These are phyloP conservation scores for Paratinospora sagittata DNA, from an alignment of 164 flowering plant species.

Conservation along the genomic window DNA sequence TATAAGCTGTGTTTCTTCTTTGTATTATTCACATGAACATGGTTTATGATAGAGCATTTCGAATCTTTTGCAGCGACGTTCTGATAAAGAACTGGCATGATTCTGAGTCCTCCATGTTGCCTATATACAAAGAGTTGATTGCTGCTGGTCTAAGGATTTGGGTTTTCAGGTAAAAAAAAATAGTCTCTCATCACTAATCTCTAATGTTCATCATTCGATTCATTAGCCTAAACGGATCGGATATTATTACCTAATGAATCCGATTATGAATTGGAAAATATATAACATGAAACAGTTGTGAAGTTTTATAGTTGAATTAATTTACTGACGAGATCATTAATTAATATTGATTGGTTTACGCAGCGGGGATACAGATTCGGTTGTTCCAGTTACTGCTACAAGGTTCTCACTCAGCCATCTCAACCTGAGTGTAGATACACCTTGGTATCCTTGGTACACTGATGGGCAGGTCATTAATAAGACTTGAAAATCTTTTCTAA, in stretches of 20 bases:
- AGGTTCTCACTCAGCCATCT: conserved; percentile 70
- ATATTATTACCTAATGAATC: too few relatives aligned
- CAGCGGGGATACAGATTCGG: conserved; percentile 94
- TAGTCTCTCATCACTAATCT: not conserved
- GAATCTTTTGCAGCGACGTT: conserved; percentile 43
- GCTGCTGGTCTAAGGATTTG: conserved; percentile 76
- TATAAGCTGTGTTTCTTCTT: too few relatives aligned
- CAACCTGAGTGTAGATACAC: conserved; percentile 48
- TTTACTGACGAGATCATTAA: not conserved
- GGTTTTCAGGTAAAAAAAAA: conserved; percentile 68
- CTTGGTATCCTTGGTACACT: conserved; percentile 89
- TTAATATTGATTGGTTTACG: not conserved
- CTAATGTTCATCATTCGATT: not conserved
- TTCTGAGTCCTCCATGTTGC: conserved; percentile 54
- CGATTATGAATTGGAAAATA: too few relatives aligned
- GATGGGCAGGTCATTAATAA: conserved; percentile 47
- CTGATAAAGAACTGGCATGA: conserved; percentile 67
- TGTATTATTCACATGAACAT: not conserved
- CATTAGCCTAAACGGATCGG: not conserved
- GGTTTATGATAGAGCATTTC: not conserved
- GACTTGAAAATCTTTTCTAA: not conserved
- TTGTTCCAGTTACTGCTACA: conserved; percentile 92
- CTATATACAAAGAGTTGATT: conserved; percentile 63
- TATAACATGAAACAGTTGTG: too few relatives aligned
- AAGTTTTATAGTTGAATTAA: not conserved